Evolutionary conservation across 768 basidiomycete genomes (phyloP).

Genomic region (Glaciozyma antarctica): DNA sequence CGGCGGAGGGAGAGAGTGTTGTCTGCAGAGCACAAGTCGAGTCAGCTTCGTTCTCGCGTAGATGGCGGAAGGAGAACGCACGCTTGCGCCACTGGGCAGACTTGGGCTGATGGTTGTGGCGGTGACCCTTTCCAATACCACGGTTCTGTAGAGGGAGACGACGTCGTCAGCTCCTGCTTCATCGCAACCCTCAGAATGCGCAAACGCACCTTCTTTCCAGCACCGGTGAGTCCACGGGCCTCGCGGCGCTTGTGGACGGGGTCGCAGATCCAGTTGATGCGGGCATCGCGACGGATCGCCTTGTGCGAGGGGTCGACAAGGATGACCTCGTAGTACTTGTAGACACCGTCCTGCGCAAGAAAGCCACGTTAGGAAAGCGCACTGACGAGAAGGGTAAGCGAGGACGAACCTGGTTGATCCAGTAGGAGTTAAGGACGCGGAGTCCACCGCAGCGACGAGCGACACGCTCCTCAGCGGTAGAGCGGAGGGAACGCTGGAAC

Average conservation of each 20-base stretch:
- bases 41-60: neutral
- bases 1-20: constrained; percentile 58
- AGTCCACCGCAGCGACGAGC: constrained; percentile 92
- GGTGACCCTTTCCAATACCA: constrained; percentile 92
- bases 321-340: constrained; percentile 99
- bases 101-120: constrained; percentile 84
- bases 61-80: constrained; percentile 11
- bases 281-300: constrained; percentile 89
- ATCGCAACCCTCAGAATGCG: neutral
- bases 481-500: constrained; percentile 84
- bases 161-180: too few species aligned
- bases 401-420: constrained; percentile 59
- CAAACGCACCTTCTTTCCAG: constrained; percentile 74
- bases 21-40: constrained; percentile 41
- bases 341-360: constrained; percentile 72
- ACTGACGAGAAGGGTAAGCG: neutral
- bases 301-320: constrained; percentile 88
- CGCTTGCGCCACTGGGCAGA: constrained; percentile 87
- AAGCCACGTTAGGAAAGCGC: neutral
- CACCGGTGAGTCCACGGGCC: constrained; percentile 89
- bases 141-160: constrained; percentile 42
- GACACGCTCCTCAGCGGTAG: constrained; percentile 95
- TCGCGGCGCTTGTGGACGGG: constrained; percentile 98
- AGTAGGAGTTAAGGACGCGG: constrained; percentile 95
- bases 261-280: constrained; percentile 98